Base-by-base conservation (phyloP, 352 stramenopile species). In the Elongisporangium undulatum region DNA sequence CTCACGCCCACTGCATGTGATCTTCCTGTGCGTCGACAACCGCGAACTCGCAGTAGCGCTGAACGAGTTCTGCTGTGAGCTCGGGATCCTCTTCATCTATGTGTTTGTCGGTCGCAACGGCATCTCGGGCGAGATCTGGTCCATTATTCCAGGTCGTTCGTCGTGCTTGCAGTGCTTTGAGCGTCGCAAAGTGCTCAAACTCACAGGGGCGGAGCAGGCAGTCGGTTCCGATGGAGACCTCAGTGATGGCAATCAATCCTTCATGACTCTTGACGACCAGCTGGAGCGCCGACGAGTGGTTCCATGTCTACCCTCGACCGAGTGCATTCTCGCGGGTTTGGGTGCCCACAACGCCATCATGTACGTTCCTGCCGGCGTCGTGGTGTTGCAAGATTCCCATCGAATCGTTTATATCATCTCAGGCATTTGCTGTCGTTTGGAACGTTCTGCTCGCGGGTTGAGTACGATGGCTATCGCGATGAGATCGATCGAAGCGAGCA, bases 301-400 rank as follows among this genome's bases (percentile, higher is more conserved):
- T 10, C 56, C 64, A 0, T 64, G 49, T 8, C 56, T 85, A 19
- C 76, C 74, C 2, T 76, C 67, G 7, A 76, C 69, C 6, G 73
- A 83, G 48, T 77, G 73, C 58, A 77, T 86, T 29, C 64, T 86
- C 41, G 64, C 76, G 1, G 74, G 76, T 2, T 56, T 86, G n/a
- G 55, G 63, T 4, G 61, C 74, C 2, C 77, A 87, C 49, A 75
- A 79, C 38, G 70, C 62, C 1, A 15, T 82, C 52, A 68, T 69
- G 72, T 76, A 65, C 49, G 69, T 66, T 41, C 4, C 26, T 34
- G 26, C 26, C 8, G 4, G 26, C 4, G 8, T 34, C 26, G 26
- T 41, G 29, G 4, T 41, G 5, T 41, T 41, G 29, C 29, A 3
- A 34, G 7, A 34, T 34, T 34, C 3, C 3, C 8, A 4, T 41